Evolutionary conservation across 1,284 basidiomycete species (phyloP), one percentile per base, ranked within the genome.

Genomic region (Austroboletus niveus): DNA sequence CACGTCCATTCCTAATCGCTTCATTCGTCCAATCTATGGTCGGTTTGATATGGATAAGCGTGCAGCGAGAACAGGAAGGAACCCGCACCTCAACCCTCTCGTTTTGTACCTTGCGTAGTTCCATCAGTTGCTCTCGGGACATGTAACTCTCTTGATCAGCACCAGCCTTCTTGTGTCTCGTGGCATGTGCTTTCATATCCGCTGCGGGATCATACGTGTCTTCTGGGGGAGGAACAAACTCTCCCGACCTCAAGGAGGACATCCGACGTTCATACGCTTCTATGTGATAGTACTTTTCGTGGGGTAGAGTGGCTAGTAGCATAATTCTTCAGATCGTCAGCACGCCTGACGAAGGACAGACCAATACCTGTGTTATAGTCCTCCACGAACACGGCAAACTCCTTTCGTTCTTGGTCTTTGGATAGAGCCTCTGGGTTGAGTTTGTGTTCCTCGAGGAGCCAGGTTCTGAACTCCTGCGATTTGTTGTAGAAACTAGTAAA

Each of bases 251-350:
- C 47, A 95, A 74, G 30, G 89, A 83, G 29, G 78, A 70, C 93
- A 94, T 94, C 43, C 88, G 83, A 24, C 76, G 75, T 56, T 92
- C 89, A 66, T 92, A 92, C 10, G 80, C 78, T 44, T 81, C 80
- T 77, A 94, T 89, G 63, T 92, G 81, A 70, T 94, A 94, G 69
- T 92, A 95, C 69, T 95, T 95, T 67, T 94, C 91, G 62, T 94
- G 87, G 4, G 93, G 89, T 3, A 94, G 76, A 3, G 92, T 94
- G 9, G 92, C 91, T 92, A 57, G 10, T 92, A 57, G 9, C 50
- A 17, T 50, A 22, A 14, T 15, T 3, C 1, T 31, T 48, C 36
- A 15, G 38, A 30, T 38, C 38, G 36, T 34, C 29, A 17, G 24
- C 35, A 42, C 42, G 15, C 5, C 35, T 29, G 4, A 27, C 24